phyloP scores from a whole-genome alignment of 352 stramenopile species.

The Thalassiosira ordinaria region DNA sequence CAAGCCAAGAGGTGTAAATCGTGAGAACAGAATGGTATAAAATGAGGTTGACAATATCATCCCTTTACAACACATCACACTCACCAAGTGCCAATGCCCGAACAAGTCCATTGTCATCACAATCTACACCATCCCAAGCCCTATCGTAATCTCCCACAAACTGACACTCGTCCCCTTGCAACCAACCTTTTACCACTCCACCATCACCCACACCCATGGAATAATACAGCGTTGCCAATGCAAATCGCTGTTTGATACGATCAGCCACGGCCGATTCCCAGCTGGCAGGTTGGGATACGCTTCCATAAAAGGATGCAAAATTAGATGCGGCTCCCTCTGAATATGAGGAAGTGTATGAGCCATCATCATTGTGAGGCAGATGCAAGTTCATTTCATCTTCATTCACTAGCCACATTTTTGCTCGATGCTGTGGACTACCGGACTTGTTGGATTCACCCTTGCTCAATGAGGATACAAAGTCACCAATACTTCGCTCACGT shows the following conservation, averaged over 20 bases:
- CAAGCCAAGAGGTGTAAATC: too few species aligned
- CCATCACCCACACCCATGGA: slow-evolving; percentile 48
- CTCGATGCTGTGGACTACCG: slow-evolving; percentile 51
- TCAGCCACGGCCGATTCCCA: slow-evolving; percentile 26
- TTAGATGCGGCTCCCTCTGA: too few species aligned
- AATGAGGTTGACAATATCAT: too few species aligned
- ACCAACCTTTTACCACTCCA: slow-evolving; percentile 66
- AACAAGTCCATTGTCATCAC: slow-evolving; percentile 64
- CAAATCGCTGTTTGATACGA: slow-evolving; percentile 70
- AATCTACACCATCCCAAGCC: slow-evolving; percentile 65
- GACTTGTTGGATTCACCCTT: slow-evolving; percentile 5
- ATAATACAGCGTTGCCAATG: slow-evolving; percentile 73
- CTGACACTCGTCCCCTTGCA: slow-evolving; percentile 70
- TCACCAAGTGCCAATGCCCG: slow-evolving; percentile 66
- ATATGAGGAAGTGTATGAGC: too few species aligned
- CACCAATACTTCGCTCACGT: slow-evolving; percentile 28
- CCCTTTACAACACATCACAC: slow-evolving; percentile 44
- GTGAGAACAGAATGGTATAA: slow-evolving; percentile 5
- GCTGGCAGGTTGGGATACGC: slow-evolving; percentile 15
- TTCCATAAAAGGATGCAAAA: too few species aligned
- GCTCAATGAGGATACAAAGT: slow-evolving; percentile 24
- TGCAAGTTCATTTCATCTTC: slow-evolving; percentile 50
- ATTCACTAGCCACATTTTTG: slow-evolving; percentile 62
- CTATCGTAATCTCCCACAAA: slow-evolving; percentile 43
- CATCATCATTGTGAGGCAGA: slow-evolving; percentile 3